A percentile compares a stretch with the other conserved stretches of the same genome.
phyloP scores from a whole-genome alignment of 2,329 filamentous ascomycete species.

The Pseudogymnoascus sp. region DNA sequence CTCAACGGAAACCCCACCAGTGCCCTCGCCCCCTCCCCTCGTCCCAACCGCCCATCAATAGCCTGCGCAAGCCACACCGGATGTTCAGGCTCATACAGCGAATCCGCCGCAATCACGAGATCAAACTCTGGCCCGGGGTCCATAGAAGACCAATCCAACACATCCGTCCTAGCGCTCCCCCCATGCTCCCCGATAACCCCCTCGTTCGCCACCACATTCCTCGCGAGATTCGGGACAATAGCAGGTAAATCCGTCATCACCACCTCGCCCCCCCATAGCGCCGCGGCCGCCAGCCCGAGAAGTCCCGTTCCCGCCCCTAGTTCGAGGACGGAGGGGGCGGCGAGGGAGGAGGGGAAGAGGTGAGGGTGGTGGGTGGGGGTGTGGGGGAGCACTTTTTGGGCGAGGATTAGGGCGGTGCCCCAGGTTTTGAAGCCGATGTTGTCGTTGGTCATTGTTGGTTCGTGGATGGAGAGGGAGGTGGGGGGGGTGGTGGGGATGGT shows the following conservation, averaged over 20 bases:
- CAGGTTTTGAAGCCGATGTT: conserved; percentile 91
- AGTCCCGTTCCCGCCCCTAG: conserved; percentile 86
- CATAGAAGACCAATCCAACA: conserved; percentile 44
- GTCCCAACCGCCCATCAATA: conserved; percentile 58
- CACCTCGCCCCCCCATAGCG: conserved; percentile 57
- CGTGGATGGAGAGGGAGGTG: conserved; percentile 67
- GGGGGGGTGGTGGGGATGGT: conserved; percentile 39
- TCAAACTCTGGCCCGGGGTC: conserved; percentile 29
- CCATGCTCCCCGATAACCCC: conserved; percentile 44
- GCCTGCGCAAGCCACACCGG: conserved; percentile 64
- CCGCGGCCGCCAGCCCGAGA: conserved; percentile 78
- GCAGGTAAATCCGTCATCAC: conserved; percentile 73
- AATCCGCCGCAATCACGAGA: conserved; percentile 77
- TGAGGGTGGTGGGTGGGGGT: conserved; percentile 25
- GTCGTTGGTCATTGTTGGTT: conserved; percentile 82
- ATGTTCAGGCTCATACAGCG: conserved; percentile 79
- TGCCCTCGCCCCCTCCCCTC: conserved; percentile 50
- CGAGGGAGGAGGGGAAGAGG: conserved; percentile 28
- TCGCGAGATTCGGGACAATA: conserved; percentile 74
- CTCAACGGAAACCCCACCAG: conserved; percentile 76
- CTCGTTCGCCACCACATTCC: conserved; percentile 62
- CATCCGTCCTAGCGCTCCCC: conserved; percentile 52
- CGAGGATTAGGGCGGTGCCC: conserved; percentile 82
- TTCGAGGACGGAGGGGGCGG: conserved; percentile 48
- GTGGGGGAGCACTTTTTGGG: conserved; percentile 43